phyloP scores from a whole-genome alignment of 1,284 basidiomycete species.

The Trichosporon sp. region DNA sequence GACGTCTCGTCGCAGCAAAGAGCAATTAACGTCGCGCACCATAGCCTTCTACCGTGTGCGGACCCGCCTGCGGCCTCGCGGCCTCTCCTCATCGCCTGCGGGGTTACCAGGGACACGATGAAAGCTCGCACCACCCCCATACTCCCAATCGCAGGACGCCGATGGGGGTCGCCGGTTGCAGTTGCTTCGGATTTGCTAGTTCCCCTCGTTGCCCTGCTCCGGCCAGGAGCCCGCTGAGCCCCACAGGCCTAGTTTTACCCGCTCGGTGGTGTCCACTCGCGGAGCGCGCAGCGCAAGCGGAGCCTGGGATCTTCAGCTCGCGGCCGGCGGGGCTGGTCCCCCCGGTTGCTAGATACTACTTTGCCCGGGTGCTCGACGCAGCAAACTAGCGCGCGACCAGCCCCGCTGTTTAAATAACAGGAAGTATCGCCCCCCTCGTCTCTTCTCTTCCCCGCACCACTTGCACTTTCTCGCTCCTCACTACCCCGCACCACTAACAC shows the following conservation, averaged over 20 bases:
- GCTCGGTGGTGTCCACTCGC: slow-evolving; percentile 1
- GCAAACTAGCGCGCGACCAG: not conserved
- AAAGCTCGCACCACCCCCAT: not conserved
- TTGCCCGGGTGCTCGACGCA: not conserved
- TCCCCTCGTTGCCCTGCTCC: not conserved
- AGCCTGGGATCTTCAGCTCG: slow-evolving; percentile 1
- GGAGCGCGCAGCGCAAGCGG: not conserved
- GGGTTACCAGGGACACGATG: not conserved
- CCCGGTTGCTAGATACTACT: not conserved
- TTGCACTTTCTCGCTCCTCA: not conserved
- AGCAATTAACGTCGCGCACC: not conserved
- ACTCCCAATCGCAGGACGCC: not conserved
- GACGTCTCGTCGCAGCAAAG: not conserved
- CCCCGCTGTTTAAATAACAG: not conserved
- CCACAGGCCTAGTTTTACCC: not conserved
- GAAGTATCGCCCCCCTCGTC: not conserved
- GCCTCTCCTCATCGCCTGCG: not conserved
- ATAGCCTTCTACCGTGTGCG: not conserved
- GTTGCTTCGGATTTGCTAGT: not conserved
- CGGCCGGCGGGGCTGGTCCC: too few relatives aligned
- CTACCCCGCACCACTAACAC: not conserved
- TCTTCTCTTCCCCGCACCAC: not conserved
- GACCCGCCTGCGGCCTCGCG: not conserved
- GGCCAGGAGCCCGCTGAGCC: not conserved
- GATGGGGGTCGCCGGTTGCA: not conserved